Conservation (phyloP, 2,329 filamentous ascomycete genomes). For the Graphium sp. region DNA sequence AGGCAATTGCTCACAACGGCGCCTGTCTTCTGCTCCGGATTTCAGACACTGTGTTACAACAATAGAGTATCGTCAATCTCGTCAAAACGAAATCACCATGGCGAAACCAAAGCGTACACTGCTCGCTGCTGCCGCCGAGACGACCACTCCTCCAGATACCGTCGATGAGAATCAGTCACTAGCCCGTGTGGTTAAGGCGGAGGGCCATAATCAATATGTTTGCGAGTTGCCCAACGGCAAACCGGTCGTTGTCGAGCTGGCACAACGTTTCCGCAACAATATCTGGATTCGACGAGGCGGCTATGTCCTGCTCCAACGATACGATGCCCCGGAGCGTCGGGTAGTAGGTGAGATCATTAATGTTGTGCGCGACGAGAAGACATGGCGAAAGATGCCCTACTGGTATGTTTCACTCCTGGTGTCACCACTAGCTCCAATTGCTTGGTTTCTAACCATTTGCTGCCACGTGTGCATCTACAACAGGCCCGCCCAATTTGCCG, state of each 20-base stretch:
- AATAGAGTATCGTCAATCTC: no score
- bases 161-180: constrained; percentile 49
- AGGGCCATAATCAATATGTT: constrained; percentile 79
- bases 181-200: constrained; percentile 62
- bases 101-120: constrained; percentile 49
- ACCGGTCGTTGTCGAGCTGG: constrained; percentile 61
- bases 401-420: constrained; percentile 40
- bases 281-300: constrained; percentile 87
- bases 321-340: constrained; percentile 56
- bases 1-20: no score
- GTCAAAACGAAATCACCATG: no score
- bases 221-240: constrained; percentile 54
- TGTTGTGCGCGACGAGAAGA: constrained; percentile 78
- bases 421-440: background rate
- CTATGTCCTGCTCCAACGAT: constrained; percentile 66
- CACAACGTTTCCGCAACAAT: constrained; percentile 71
- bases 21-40: no score
- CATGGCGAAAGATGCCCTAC: constrained; percentile 76
- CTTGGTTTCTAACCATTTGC: background rate
- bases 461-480: constrained; percentile 1
- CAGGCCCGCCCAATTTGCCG: constrained; percentile 63
- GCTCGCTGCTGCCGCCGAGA: constrained; percentile 60
- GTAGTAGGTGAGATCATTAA: constrained; percentile 83
- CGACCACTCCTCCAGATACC: constrained; percentile 38
- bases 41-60: no score